Percentiles rank a stretch among this genome's conserved stretches.
Evolutionary conservation across 345 rosid species (phyloP).

Genomic region (Ceriops zippeliana): DNA sequence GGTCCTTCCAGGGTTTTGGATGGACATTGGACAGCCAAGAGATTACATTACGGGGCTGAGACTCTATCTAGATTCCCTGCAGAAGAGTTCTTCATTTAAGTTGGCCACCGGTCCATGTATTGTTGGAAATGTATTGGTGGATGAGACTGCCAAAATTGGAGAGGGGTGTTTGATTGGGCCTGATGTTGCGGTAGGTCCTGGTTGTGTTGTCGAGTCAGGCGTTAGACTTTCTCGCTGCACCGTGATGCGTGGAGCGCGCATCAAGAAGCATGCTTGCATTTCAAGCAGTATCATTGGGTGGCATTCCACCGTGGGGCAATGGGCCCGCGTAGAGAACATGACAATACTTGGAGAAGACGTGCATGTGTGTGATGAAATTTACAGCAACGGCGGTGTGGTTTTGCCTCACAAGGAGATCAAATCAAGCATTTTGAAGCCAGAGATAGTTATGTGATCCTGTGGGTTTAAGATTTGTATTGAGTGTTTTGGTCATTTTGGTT

Average conservation of each 20-base stretch:
- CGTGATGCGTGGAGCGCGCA: slow-evolving; percentile 83
- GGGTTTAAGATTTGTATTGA: too few relatives aligned
- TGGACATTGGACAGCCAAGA: slow-evolving; percentile 95
- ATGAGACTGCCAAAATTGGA: slow-evolving; percentile 74
- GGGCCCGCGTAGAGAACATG: slow-evolving; percentile 94
- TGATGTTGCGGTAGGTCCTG: slow-evolving; percentile 84
- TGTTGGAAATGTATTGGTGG: slow-evolving; percentile 76
- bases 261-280: slow-evolving; percentile 87
- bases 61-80: slow-evolving; percentile 77
- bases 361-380: slow-evolving; percentile 84
- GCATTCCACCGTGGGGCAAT: slow-evolving; percentile 87
- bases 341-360: slow-evolving; percentile 94
- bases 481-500: too few relatives aligned
- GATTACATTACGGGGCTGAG: slow-evolving; percentile 85
- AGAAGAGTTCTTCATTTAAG: slow-evolving; percentile 58
- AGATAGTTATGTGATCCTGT: slow-evolving; percentile 71
- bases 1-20: slow-evolving; percentile 97
- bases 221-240: slow-evolving; percentile 88
- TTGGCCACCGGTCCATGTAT: slow-evolving; percentile 55
- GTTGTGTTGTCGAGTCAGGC: slow-evolving; percentile 83
- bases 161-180: slow-evolving; percentile 97
- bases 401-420: slow-evolving; percentile 91
- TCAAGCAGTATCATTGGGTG: slow-evolving; percentile 90
- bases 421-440: slow-evolving; percentile 88
- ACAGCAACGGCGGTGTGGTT: slow-evolving; percentile 88